phyloP scores from a whole-genome alignment of 1,284 basidiomycete genomes.

The Veloporphyrellus conicus region DNA sequence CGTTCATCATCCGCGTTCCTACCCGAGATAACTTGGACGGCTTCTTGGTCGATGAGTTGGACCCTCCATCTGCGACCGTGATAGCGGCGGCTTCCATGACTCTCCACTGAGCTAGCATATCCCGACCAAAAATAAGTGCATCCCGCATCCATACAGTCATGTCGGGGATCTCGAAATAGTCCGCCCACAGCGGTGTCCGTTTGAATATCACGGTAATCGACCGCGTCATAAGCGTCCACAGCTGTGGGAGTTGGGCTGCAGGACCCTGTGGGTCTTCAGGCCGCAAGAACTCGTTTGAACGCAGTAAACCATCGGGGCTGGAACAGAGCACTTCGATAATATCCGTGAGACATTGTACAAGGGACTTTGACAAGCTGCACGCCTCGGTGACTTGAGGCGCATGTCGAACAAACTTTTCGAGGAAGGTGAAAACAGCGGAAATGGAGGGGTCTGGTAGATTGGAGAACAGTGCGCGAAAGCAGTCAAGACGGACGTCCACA shows the following conservation, averaged over 20 bases:
- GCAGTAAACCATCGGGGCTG: slow-evolving; percentile 64
- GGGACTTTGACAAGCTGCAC: slow-evolving; percentile 77
- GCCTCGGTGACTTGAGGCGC: slow-evolving; percentile 74
- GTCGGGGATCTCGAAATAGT: slow-evolving; percentile 70
- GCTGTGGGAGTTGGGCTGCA: slow-evolving; percentile 53
- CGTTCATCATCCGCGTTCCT: slow-evolving; percentile 70
- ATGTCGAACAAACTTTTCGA: slow-evolving; percentile 62
- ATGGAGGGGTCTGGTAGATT: slow-evolving; percentile 63
- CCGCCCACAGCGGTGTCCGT: slow-evolving; percentile 77
- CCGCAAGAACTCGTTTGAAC: slow-evolving; percentile 53
- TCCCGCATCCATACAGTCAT: slow-evolving; percentile 98
- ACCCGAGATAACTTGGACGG: slow-evolving; percentile 43
- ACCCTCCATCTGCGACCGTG: slow-evolving; percentile 30
- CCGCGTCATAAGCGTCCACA: slow-evolving; percentile 82
- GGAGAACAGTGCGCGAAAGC: slow-evolving; percentile 72
- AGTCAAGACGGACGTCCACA: slow-evolving; percentile 80
- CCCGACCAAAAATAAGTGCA: slow-evolving; percentile 85
- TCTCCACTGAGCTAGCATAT: slow-evolving; percentile 75
- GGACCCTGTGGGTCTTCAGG: slow-evolving; percentile 43
- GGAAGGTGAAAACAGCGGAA: slow-evolving; percentile 62
- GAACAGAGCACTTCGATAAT: slow-evolving; percentile 83
- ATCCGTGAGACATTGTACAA: slow-evolving; percentile 89
- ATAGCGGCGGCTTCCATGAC: slow-evolving; percentile 70
- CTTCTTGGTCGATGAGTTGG: slow-evolving; percentile 26
- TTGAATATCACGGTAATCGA: slow-evolving; percentile 81